Evolutionary conservation across 805 yeast species (phyloP).

Genomic region (Dipodascus albidus): DNA sequence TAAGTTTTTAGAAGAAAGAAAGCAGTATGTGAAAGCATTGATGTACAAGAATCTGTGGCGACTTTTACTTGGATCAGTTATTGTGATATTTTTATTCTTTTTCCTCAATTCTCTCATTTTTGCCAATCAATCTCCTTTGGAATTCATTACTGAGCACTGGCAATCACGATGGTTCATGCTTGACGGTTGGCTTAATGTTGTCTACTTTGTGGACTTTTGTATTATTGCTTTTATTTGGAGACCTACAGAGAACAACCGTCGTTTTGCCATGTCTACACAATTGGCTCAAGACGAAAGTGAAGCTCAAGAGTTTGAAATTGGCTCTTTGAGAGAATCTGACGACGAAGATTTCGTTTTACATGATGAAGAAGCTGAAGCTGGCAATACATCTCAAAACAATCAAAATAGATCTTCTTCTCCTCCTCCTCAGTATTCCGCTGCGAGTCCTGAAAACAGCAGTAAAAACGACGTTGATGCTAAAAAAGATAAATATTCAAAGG

Average conservation of each 20-base stretch:
- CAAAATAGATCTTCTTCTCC: neutral
- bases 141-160: slow-evolving; percentile 82
- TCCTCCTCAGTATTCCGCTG: neutral
- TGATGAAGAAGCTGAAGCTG: neutral
- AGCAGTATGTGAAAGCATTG: slow-evolving; percentile 80
- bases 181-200: slow-evolving; percentile 92
- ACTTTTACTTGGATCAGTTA: slow-evolving; percentile 59
- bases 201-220: slow-evolving; percentile 74
- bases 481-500: neutral
- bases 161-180: slow-evolving; percentile 76
- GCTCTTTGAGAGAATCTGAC: slow-evolving; percentile 35
- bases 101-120: slow-evolving; percentile 57
- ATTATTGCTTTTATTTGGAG: slow-evolving; percentile 90
- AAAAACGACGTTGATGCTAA: neutral
- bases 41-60: slow-evolving; percentile 75
- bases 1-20: slow-evolving; percentile 61
- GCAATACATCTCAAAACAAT: neutral
- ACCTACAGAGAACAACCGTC: slow-evolving; percentile 90
- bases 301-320: slow-evolving; percentile 56
- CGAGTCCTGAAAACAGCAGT: neutral
- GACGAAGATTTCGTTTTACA: slow-evolving; percentile 23
- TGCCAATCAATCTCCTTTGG: slow-evolving; percentile 62
- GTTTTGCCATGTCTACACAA: slow-evolving; percentile 91
- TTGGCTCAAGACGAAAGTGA: slow-evolving; percentile 62
- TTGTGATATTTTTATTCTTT: slow-evolving; percentile 60